Percentiles rank a stretch among this genome's conserved stretches.
Evolutionary conservation across 805 yeast genomes (phyloP).

Genomic region (Debaryomyces prosopidis): DNA sequence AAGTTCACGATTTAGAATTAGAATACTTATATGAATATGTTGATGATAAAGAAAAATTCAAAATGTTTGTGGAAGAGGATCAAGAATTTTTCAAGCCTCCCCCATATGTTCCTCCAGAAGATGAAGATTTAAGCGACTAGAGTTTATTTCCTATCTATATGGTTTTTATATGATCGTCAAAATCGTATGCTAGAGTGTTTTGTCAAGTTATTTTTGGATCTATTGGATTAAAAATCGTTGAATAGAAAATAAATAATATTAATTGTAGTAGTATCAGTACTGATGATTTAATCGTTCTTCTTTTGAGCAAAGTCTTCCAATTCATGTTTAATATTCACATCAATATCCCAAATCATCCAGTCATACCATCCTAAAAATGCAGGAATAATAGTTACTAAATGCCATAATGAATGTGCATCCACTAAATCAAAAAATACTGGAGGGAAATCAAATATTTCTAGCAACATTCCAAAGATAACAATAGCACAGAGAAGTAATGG

Average conservation of each 20-base stretch:
- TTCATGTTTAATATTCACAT: constrained; percentile 29
- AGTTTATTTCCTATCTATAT: neutral
- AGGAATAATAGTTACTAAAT: constrained; percentile 69
- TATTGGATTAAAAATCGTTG: neutral
- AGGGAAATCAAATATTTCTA: constrained; percentile 88
- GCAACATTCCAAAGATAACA: constrained; percentile 75
- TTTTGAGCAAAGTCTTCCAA: constrained; percentile 9
- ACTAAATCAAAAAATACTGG: constrained; percentile 60
- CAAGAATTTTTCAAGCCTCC: constrained; percentile 77
- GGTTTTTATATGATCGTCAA: too few species aligned
- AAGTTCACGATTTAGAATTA: constrained; percentile 88
- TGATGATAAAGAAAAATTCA: constrained; percentile 55
- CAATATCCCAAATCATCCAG: constrained; percentile 45
- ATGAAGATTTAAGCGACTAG: constrained; percentile 20
- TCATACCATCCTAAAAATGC: constrained; percentile 44
- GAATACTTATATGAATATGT: constrained; percentile 81
- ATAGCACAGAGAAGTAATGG: constrained; percentile 36
- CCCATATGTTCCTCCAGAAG: constrained; percentile 55
- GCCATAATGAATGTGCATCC: constrained; percentile 97
- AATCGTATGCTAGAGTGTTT: too few species aligned
- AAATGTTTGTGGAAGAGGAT: constrained; percentile 46
- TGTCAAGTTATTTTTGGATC: too few species aligned
- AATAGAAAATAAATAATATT: constrained; percentile 1
- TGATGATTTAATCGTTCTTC: constrained; percentile 8
- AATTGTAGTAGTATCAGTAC: too few species aligned